These are phyloP conservation scores for Mallotus repandus DNA, from an alignment of 441 rosid genomes.

Conservation along the genomic window DNA sequence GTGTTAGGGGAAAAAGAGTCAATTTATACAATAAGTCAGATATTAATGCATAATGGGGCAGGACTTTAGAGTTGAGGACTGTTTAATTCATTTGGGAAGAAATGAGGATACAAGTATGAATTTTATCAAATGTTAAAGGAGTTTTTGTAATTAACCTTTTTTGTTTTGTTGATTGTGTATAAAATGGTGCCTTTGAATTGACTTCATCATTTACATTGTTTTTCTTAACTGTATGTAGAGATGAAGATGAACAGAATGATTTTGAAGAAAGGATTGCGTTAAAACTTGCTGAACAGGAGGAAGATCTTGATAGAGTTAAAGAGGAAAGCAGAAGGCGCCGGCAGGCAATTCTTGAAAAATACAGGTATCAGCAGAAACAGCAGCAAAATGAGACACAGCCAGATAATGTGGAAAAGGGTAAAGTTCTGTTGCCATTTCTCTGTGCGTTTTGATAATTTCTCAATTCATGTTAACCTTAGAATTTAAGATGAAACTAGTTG, in stretches of 20 bases:
- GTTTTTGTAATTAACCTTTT: not conserved
- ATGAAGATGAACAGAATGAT: conserved; percentile 61
- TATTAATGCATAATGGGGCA: not conserved
- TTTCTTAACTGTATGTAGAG: conserved; percentile 31
- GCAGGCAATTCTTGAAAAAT: conserved; percentile 79
- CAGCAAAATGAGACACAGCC: conserved; percentile 39
- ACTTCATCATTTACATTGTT: not conserved
- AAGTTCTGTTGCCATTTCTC: conserved; percentile 33
- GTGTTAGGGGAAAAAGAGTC: not conserved
- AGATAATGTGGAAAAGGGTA: conserved; percentile 49
- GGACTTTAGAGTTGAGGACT: not conserved
- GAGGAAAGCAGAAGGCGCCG: conserved; percentile 90
- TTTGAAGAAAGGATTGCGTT: conserved; percentile 58
- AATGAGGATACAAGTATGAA: not conserved
- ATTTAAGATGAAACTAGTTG: not conserved
- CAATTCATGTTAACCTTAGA: not conserved
- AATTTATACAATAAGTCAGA: not conserved
- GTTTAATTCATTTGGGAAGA: not conserved
- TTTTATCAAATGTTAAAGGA: not conserved
- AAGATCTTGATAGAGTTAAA: conserved; percentile 77
- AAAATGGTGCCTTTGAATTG: not conserved
- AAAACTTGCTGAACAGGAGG: conserved; percentile 71
- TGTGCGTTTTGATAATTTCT: not conserved
- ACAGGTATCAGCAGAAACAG: conserved; percentile 53
- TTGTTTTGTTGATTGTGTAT: not conserved